Evolutionary conservation across 257 asterid species (phyloP).

Genomic region (Coffea eugenioides): DNA sequence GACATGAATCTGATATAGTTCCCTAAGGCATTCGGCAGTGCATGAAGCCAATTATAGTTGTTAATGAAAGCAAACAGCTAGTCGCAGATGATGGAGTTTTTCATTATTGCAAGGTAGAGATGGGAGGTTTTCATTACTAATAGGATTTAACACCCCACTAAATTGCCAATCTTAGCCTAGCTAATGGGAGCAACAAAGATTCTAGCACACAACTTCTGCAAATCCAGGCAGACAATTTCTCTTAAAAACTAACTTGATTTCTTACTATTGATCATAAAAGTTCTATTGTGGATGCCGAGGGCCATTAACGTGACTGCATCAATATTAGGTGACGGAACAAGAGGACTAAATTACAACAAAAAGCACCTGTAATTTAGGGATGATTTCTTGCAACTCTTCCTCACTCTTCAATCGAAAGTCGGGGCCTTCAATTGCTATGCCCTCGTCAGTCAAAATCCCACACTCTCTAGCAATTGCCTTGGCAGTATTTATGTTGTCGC

Average conservation of each 20-base stretch:
- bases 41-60: constrained; percentile 1
- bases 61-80: background rate
- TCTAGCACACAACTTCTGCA: background rate
- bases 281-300: background rate
- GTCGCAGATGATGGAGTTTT: background rate
- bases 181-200: background rate
- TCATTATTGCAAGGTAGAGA: background rate
- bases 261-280: background rate
- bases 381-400: constrained; percentile 64
- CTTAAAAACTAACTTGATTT: background rate
- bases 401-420: constrained; percentile 68
- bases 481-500: constrained; percentile 88
- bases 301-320: background rate
- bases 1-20: constrained; percentile 4
- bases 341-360: background rate
- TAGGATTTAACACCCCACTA: background rate
- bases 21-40: background rate
- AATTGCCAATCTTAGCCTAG: background rate
- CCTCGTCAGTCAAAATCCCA: constrained; percentile 78
- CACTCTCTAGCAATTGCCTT: constrained; percentile 94
- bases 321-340: background rate
- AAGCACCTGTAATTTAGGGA: constrained; percentile 79
- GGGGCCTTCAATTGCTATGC: constrained; percentile 87
- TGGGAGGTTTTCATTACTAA: background rate
- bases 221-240: background rate